phyloP scores from a whole-genome alignment of 495 filamentous ascomycete genomes.

The Aspergillus diversus region DNA sequence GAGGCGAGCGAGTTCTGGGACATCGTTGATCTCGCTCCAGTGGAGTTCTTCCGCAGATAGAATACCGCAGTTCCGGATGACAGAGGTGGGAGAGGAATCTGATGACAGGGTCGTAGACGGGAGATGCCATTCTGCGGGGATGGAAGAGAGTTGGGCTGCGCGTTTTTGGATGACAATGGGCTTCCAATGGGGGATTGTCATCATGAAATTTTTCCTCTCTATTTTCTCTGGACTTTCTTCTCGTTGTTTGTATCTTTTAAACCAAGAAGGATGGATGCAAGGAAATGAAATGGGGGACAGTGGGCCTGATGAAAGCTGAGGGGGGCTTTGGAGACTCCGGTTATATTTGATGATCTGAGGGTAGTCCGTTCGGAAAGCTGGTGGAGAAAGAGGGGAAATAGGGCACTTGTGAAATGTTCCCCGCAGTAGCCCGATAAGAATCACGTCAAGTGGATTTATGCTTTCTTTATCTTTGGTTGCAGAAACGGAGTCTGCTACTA shows the following conservation, averaged over 20 bases:
- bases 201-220: conserved; percentile 3
- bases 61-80: conserved; percentile 33
- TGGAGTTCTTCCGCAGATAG: conserved; percentile 51
- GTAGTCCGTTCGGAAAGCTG: too few relatives aligned
- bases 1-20: conserved; percentile 44
- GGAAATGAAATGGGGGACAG: not conserved
- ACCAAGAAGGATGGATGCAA: not conserved
- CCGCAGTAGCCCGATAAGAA: too few relatives aligned
- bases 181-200: conserved; percentile 25
- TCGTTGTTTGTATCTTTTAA: not conserved
- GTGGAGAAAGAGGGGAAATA: too few relatives aligned
- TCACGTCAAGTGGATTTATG: too few relatives aligned
- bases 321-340: too few relatives aligned
- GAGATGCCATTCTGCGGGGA: conserved; percentile 40
- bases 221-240: not conserved
- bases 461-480: too few relatives aligned
- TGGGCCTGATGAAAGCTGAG: not conserved
- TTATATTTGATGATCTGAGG: too few relatives aligned
- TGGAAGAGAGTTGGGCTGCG: conserved; percentile 32
- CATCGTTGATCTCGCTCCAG: conserved; percentile 53
- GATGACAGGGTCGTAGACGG: conserved; percentile 15
- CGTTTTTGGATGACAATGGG: conserved; percentile 21
- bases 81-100: conserved; percentile 21
- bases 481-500: too few relatives aligned
- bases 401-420: too few relatives aligned